Evolutionary conservation across 2,329 filamentous ascomycete species (phyloP).

Genomic region (Colletotrichum viniferum): DNA sequence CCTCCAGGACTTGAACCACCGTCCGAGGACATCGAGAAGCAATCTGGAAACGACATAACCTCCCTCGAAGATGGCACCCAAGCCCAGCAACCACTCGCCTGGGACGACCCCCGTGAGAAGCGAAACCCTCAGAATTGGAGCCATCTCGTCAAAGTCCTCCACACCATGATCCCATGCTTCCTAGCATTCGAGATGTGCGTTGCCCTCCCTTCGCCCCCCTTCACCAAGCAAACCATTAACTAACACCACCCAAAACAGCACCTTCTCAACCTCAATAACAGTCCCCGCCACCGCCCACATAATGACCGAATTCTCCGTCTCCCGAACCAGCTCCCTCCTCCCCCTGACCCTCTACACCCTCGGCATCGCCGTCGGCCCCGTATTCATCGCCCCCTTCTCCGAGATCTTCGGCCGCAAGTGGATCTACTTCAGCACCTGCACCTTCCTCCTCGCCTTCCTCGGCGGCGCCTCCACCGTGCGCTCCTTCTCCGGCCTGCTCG

Average conservation of each 20-base stretch:
- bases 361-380: slow-evolving; percentile 73
- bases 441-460: slow-evolving; percentile 69
- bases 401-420: slow-evolving; percentile 69
- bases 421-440: slow-evolving; percentile 73
- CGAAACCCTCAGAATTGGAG: slow-evolving; percentile 23
- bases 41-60: not conserved
- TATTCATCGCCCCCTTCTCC: slow-evolving; percentile 80
- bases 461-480: slow-evolving; percentile 65
- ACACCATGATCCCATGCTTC: slow-evolving; percentile 21
- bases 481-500: slow-evolving; percentile 71
- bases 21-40: not conserved
- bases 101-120: slow-evolving; percentile 15
- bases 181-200: slow-evolving; percentile 19
- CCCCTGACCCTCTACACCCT: slow-evolving; percentile 73
- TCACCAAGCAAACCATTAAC: not conserved
- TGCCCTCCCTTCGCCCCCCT: not conserved
- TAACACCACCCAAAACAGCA: not conserved
- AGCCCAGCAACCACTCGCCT: not conserved
- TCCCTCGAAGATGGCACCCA: not conserved
- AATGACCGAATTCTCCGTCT: slow-evolving; percentile 19
- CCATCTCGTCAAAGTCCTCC: not conserved
- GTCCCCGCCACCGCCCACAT: slow-evolving; percentile 7
- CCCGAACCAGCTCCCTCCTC: slow-evolving; percentile 5
- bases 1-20: not conserved
- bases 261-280: slow-evolving; percentile 20